These are phyloP conservation scores for Alliaria petiolata DNA, from an alignment of 345 rosid genomes.

Conservation along the genomic window DNA sequence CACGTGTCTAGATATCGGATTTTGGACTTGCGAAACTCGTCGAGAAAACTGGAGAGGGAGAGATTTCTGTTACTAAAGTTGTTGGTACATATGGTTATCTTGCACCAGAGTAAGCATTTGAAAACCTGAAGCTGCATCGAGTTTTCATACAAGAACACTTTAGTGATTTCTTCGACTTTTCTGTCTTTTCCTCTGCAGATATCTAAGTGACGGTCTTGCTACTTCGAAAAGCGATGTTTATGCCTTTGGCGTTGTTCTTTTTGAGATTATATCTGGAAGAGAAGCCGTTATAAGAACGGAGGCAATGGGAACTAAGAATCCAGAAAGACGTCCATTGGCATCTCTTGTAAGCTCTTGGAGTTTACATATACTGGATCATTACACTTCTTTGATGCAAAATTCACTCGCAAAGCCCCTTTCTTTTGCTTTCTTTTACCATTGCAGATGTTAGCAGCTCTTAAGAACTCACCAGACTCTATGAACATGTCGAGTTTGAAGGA, in stretches of 20 bases:
- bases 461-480: slow-evolving; percentile 62
- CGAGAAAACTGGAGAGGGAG: slow-evolving; percentile 72
- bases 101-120: slow-evolving; percentile 82
- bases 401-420: neutral
- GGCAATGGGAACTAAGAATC: slow-evolving; percentile 50
- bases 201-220: slow-evolving; percentile 84
- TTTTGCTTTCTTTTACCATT: slow-evolving; percentile 5
- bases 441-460: slow-evolving; percentile 79
- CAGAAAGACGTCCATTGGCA: slow-evolving; percentile 84
- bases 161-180: slow-evolving; percentile 4
- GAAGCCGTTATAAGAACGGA: slow-evolving; percentile 77
- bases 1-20: slow-evolving; percentile 76
- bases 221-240: slow-evolving; percentile 88
- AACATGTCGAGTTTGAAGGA: slow-evolving; percentile 74
- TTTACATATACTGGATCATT: neutral
- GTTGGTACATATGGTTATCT: slow-evolving; percentile 96
- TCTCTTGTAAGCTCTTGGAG: slow-evolving; percentile 58
- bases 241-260: slow-evolving; percentile 95
- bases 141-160: neutral
- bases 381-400: slow-evolving; percentile 5
- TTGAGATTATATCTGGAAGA: slow-evolving; percentile 83
- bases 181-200: slow-evolving; percentile 40
- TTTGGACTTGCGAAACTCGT: slow-evolving; percentile 94
- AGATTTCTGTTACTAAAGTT: slow-evolving; percentile 79
- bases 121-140: neutral